Conservation (phyloP, 306 rosid species). For the Luffa aegyptiaca region DNA sequence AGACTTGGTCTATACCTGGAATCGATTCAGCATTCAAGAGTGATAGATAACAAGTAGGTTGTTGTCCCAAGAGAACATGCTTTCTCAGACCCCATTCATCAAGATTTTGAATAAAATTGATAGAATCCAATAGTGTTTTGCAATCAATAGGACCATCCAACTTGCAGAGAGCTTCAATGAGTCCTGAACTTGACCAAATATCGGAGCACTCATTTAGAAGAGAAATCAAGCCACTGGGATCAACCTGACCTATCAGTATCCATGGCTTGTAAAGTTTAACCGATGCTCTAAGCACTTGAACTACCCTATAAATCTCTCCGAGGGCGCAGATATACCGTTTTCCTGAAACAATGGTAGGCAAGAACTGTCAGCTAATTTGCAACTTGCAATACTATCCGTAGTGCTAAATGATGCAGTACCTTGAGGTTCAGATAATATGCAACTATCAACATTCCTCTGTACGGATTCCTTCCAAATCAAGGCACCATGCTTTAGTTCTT, state of each 20-base stretch:
- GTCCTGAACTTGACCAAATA: constrained; percentile 75
- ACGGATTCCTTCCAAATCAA: constrained; percentile 61
- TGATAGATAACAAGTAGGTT: constrained; percentile 54
- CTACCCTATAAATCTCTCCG: constrained; percentile 78
- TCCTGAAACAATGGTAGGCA: constrained; percentile 29
- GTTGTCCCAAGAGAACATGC: constrained; percentile 36
- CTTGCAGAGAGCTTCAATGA: constrained; percentile 53
- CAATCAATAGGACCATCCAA: constrained; percentile 28
- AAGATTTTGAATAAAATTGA: constrained; percentile 42
- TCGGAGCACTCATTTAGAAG: constrained; percentile 47
- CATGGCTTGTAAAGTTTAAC: constrained; percentile 62
- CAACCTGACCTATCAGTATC: constrained; percentile 37
- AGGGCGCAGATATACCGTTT: constrained; percentile 51
- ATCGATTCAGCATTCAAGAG: constrained; percentile 44
- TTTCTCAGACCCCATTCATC: constrained; percentile 43
- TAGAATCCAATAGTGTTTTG: constrained; percentile 47
- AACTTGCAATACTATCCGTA: constrained; percentile 5
- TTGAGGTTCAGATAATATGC: constrained; percentile 45
- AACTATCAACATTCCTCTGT: constrained; percentile 35
- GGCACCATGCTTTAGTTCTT: constrained; percentile 77
- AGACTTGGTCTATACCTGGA: constrained; percentile 45
- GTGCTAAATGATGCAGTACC: constrained; percentile 37
- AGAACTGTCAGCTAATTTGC: neutral
- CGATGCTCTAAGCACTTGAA: constrained; percentile 55
- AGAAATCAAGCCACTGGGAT: constrained; percentile 30